phyloP scores from a whole-genome alignment of 441 rosid genomes.

The Macaranga tanarius region DNA sequence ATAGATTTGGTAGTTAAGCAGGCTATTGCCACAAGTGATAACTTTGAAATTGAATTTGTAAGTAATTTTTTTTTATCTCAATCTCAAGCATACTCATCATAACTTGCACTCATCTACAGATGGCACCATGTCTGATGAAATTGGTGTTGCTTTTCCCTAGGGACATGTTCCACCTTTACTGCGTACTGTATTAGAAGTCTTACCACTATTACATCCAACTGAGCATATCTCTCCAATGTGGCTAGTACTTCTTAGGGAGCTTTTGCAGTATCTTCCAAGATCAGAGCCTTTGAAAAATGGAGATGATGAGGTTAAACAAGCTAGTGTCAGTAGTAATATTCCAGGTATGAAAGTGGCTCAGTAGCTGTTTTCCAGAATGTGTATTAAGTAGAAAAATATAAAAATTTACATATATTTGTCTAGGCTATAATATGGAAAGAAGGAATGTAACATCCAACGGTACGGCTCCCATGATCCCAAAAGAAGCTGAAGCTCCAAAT shows the following conservation, averaged over 20 bases:
- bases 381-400: constrained; percentile 23
- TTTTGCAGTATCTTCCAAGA: constrained; percentile 78
- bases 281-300: constrained; percentile 49
- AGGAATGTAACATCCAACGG: constrained; percentile 44
- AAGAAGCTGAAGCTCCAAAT: constrained; percentile 40
- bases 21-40: constrained; percentile 51
- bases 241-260: constrained; percentile 70
- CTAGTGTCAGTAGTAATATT: constrained; percentile 38
- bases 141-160: constrained; percentile 38
- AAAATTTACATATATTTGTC: constrained; percentile 20
- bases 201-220: constrained; percentile 75
- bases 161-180: constrained; percentile 82
- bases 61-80: constrained; percentile 35
- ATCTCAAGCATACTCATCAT: background rate
- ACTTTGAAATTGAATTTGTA: constrained; percentile 78
- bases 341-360: constrained; percentile 40
- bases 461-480: constrained; percentile 35
- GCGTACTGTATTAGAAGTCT: constrained; percentile 74
- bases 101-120: background rate
- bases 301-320: constrained; percentile 52
- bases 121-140: constrained; percentile 11
- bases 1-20: constrained; percentile 69
- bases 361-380: constrained; percentile 18
- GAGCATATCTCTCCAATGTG: constrained; percentile 85
- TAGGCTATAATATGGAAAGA: constrained; percentile 41